Base-by-base conservation (phyloP, 2,329 filamentous ascomycete genomes). In the Penicillium freii region DNA sequence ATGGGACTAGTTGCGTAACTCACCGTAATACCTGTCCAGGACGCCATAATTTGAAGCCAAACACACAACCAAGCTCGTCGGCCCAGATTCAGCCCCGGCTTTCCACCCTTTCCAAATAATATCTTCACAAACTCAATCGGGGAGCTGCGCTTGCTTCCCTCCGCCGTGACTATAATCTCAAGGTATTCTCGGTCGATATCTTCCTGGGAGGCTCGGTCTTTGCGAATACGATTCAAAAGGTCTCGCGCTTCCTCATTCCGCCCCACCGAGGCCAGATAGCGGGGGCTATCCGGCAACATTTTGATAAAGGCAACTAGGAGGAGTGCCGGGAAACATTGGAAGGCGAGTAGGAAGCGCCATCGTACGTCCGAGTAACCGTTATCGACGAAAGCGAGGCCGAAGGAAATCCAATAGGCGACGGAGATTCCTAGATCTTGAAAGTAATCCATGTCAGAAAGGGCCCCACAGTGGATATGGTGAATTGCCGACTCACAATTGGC, bases 181-280 rank as follows among this genome's bases (percentile, higher is more conserved):
- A 68, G 50, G 29, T 69, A 72, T 51, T 73, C 71, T 5, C 48
- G 62, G 23, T 75, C 69, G 34, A 76, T 72, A 31, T 70, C 64
- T 3, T 66, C 62, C 15, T 62, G 62, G 10, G 43, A 64, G 5
- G 55, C 54, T 13, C 46, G 59, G 48, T 62, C 51, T n/a, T 57
- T 33, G n/a, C 69, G 67, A 36, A 73, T 51, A 3, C 58, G 73
- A n/a, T 77, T 74, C 10, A 85, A 70, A 0, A 79, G 73, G 9
- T 77, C 72, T 7, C 81, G 76, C 1, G 80, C 80, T 47, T 83
- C 74, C 19, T 74, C 74, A 29, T 82, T 78, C 0, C 74, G 68
- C n/a, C 71, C 71, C 3, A 66, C 66, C 4, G 69, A 71, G 1
- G 70, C 70, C 17, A 73, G 58, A 54, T 66, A 73, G 1, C 70